These are phyloP conservation scores for Stropharia rugosoannulata DNA, from an alignment of 768 basidiomycete species.

Conservation along the genomic window DNA sequence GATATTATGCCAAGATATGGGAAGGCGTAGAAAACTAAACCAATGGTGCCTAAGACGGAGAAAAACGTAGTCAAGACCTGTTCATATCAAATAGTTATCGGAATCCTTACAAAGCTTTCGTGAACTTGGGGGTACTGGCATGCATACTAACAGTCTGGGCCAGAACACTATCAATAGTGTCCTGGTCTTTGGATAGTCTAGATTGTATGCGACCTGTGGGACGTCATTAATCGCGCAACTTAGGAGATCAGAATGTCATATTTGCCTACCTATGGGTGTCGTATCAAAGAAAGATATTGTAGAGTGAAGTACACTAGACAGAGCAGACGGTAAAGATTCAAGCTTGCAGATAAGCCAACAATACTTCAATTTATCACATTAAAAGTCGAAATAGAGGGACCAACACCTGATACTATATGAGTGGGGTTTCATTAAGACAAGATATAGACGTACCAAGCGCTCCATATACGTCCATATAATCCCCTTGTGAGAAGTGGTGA, in stretches of 20 bases:
- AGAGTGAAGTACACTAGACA: constrained; percentile 56
- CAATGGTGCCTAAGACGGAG: constrained; percentile 53
- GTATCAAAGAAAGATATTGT: constrained; percentile 73
- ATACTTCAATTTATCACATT: constrained; percentile 33
- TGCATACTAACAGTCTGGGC: constrained; percentile 46
- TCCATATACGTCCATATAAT: constrained; percentile 68
- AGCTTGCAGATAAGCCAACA: constrained; percentile 38
- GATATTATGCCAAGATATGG: constrained; percentile 68
- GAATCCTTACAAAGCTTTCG: background rate
- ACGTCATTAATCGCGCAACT: background rate
- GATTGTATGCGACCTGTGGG: constrained; percentile 53
- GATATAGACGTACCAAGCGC: constrained; percentile 33
- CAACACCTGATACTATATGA: constrained; percentile 34
- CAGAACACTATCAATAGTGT: constrained; percentile 52
- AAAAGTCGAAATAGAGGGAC: constrained; percentile 52
- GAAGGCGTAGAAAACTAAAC: constrained; percentile 64
- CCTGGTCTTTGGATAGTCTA: constrained; percentile 61
- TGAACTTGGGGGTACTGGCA: constrained; percentile 23
- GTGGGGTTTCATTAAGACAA: background rate
- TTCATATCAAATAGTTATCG: background rate
- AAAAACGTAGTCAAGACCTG: constrained; percentile 41
- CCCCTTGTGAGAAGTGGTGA: constrained; percentile 50
- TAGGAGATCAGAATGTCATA: background rate
- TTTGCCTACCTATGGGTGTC: constrained; percentile 54
- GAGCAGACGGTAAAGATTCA: constrained; percentile 55